A percentile compares a stretch with the other conserved stretches of the same genome.
These are phyloP conservation scores for Diaporthe vexans DNA, from an alignment of 2,329 filamentous ascomycete species.

Conservation along the genomic window DNA sequence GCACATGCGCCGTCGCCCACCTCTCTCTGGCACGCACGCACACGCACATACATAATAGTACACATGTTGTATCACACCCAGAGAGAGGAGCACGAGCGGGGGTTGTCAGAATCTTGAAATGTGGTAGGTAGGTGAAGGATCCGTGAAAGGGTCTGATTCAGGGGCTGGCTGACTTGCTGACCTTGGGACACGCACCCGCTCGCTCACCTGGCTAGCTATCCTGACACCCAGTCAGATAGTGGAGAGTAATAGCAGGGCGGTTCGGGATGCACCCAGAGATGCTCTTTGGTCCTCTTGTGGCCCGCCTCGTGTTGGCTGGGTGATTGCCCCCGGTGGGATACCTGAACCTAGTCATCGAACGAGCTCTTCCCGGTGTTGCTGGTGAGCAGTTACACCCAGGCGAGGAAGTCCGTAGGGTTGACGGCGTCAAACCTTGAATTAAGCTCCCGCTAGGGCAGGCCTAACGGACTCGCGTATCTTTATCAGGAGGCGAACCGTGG, in stretches of 20 bases:
- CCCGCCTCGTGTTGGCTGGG: too few species aligned
- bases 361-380: too few species aligned
- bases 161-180: background rate
- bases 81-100: background rate
- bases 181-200: background rate
- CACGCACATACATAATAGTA: background rate
- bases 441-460: slow-evolving; percentile 39
- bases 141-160: slow-evolving; percentile 22
- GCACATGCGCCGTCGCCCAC: background rate
- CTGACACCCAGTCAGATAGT: too few species aligned
- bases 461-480: slow-evolving; percentile 42
- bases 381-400: too few species aligned
- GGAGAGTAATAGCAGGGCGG: too few species aligned
- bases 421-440: slow-evolving; percentile 29
- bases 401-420: too few species aligned
- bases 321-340: too few species aligned
- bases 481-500: slow-evolving; percentile 37
- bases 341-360: too few species aligned
- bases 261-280: too few species aligned
- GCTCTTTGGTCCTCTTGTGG: too few species aligned
- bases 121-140: background rate
- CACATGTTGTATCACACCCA: too few species aligned
- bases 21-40: background rate
- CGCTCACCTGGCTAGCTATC: background rate
- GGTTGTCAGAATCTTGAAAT: background rate